These are phyloP conservation scores for Onygenales sp. DNA, from an alignment of 2,329 filamentous ascomycete genomes.

Conservation along the genomic window DNA sequence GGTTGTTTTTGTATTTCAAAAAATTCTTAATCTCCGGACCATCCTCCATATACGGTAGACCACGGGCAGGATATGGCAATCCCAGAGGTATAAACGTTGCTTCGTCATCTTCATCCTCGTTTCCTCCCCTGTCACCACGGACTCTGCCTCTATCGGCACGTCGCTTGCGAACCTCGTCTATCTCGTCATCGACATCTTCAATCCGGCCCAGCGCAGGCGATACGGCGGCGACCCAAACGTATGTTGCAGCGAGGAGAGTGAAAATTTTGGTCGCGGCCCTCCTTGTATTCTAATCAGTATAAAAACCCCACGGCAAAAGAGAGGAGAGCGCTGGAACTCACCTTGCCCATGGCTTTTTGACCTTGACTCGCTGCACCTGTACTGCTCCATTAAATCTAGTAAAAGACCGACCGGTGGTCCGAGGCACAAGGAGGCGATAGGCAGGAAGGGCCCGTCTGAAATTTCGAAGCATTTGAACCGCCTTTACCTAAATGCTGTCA, in stretches of 20 bases:
- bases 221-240: background rate
- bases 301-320: background rate
- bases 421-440: constrained; percentile 1
- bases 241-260: background rate
- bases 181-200: background rate
- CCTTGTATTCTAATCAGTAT: background rate
- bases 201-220: background rate
- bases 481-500: background rate
- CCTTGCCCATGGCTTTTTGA: constrained; percentile 6
- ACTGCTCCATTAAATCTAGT: constrained; percentile 1
- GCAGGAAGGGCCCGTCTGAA: constrained; percentile 1
- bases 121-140: constrained; percentile 2
- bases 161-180: background rate
- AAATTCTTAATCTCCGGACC: constrained; percentile 9
- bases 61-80: constrained; percentile 4
- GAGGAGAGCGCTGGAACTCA: background rate
- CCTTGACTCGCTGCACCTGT: constrained; percentile 7
- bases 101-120: background rate
- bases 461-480: constrained; percentile 3
- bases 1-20: constrained; percentile 1
- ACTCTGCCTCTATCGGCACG: background rate
- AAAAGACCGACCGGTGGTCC: constrained; percentile 2
- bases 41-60: constrained; percentile 1
- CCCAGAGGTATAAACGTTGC: constrained; percentile 10
- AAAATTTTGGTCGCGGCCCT: background rate